Conservation (phyloP, 2,329 filamentous ascomycete species). For the Lithohypha guttulata region DNA sequence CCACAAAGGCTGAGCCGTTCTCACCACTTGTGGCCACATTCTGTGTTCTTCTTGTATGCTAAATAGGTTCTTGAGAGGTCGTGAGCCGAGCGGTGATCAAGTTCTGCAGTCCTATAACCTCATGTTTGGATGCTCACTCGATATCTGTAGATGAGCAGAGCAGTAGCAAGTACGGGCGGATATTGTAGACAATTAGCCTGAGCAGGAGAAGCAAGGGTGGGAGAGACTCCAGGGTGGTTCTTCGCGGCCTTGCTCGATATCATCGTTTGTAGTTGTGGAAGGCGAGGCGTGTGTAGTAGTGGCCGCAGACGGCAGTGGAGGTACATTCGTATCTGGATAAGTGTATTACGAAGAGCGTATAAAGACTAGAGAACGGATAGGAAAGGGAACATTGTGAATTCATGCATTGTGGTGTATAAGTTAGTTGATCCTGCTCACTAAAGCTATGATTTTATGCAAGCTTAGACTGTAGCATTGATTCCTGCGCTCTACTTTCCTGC, state of each 20-base stretch:
- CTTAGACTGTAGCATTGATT: conserved; percentile 13
- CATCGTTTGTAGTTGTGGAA: conserved; percentile 25
- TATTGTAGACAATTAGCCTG: too few relatives aligned
- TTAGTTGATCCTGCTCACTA: conserved; percentile 19
- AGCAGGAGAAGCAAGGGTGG: conserved; percentile 93
- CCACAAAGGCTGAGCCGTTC: too few relatives aligned
- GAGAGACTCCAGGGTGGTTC: conserved; percentile 81
- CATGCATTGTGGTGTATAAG: conserved; percentile 20
- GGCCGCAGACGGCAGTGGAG: conserved; percentile 8
- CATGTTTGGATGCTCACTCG: too few relatives aligned
- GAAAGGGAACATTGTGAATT: conserved; percentile 22
- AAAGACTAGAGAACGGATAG: conserved; percentile 32
- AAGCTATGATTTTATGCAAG: conserved; percentile 20
- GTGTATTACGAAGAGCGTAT: conserved; percentile 28
- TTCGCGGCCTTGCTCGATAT: conserved; percentile 29
- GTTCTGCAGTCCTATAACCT: too few relatives aligned
- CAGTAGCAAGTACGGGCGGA: too few relatives aligned
- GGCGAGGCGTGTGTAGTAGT: conserved; percentile 22
- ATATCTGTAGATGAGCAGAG: too few relatives aligned
- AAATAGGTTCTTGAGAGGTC: too few relatives aligned
- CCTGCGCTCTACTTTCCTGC: conserved; percentile 10
- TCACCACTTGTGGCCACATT: too few relatives aligned
- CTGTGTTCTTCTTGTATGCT: too few relatives aligned
- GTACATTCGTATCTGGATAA: conserved; percentile 1
- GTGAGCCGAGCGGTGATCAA: too few relatives aligned